A percentile compares a stretch with the other conserved stretches of the same genome.
These are phyloP conservation scores for Hygrophorus pudorinus DNA, from an alignment of 768 basidiomycete species.

Conservation along the genomic window DNA sequence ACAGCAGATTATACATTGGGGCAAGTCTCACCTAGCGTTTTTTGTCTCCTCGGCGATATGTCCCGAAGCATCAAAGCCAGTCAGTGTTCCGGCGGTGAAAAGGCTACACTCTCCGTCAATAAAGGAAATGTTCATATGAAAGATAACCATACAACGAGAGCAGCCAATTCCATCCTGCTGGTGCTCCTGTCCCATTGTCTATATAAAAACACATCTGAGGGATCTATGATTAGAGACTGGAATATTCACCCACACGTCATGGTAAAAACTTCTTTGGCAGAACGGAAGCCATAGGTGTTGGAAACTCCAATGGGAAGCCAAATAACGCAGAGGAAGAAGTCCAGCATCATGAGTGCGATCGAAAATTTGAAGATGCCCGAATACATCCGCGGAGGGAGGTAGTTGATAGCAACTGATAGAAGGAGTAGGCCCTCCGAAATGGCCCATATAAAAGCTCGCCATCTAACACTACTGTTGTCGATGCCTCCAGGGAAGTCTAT, in stretches of 20 bases:
- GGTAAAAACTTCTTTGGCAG: conserved; percentile 76
- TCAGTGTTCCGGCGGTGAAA: conserved; percentile 80
- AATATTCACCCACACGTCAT: conserved; percentile 48
- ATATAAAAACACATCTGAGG: conserved; percentile 3
- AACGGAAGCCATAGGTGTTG: conserved; percentile 81
- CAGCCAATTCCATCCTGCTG: conserved; percentile 87
- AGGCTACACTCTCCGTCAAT: conserved; percentile 33
- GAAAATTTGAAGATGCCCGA: conserved; percentile 72
- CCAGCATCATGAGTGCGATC: conserved; percentile 65
- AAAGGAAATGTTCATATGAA: conserved; percentile 1
- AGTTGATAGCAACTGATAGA: conserved; percentile 72
- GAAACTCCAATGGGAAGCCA: conserved; percentile 92
- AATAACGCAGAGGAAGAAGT: conserved; percentile 80
- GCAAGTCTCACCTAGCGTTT: conserved; percentile 46
- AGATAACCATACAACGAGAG: conserved; percentile 54
- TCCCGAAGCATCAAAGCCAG: conserved; percentile 84
- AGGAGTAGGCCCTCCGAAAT: conserved; percentile 66
- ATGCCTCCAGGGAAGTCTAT: conserved; percentile 77
- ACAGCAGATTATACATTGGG: background rate
- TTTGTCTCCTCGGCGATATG: conserved; percentile 87
- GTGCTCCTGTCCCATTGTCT: conserved; percentile 88
- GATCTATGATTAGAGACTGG: background rate
- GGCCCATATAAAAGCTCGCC: conserved; percentile 79
- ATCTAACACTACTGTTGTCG: conserved; percentile 63
- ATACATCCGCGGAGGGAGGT: conserved; percentile 69